phyloP scores from a whole-genome alignment of 2,329 filamentous ascomycete species.

The Ophiocordyceps sinensis region DNA sequence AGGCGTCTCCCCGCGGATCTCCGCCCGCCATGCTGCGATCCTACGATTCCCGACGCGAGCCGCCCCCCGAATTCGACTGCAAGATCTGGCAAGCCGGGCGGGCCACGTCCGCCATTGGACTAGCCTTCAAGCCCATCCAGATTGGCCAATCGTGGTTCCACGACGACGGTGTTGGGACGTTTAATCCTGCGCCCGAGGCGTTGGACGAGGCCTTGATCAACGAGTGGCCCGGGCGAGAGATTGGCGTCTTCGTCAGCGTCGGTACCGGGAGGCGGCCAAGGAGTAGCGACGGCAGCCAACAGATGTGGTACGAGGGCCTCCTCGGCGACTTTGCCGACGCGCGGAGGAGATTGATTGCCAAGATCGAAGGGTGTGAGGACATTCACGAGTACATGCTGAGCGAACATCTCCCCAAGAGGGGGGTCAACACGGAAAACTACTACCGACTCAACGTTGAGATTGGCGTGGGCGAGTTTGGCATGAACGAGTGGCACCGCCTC shows the following conservation, averaged over 20 bases:
- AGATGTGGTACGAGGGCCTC: constrained; percentile 90
- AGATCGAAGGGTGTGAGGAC: constrained; percentile 89
- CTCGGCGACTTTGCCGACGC: constrained; percentile 88
- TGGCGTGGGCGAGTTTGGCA: constrained; percentile 90
- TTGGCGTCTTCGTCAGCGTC: constrained; percentile 84
- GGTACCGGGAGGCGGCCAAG: constrained; percentile 77
- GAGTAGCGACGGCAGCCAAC: constrained; percentile 50
- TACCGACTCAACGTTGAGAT: constrained; percentile 95
- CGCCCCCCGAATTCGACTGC: constrained; percentile 80
- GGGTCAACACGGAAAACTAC: constrained; percentile 80
- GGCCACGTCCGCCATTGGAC: constrained; percentile 78
- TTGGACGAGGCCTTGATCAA: constrained; percentile 85
- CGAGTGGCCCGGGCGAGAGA: constrained; percentile 87
- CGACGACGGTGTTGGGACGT: constrained; percentile 81
- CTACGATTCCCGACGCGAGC: constrained; percentile 88
- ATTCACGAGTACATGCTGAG: constrained; percentile 78
- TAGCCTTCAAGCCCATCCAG: constrained; percentile 91
- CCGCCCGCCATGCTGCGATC: constrained; percentile 68
- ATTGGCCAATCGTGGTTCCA: constrained; percentile 90
- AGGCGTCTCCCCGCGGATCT: constrained; percentile 57
- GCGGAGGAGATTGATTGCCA: constrained; percentile 65
- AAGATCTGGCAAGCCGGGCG: constrained; percentile 95
- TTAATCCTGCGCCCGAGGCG: constrained; percentile 74
- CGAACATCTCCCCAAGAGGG: constrained; percentile 61
- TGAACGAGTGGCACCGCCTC: constrained; percentile 96